A percentile compares a stretch with the other conserved stretches of the same genome.
Evolutionary conservation across 139 green algal species (phyloP).

Genomic region (Coelastrella sp.): DNA sequence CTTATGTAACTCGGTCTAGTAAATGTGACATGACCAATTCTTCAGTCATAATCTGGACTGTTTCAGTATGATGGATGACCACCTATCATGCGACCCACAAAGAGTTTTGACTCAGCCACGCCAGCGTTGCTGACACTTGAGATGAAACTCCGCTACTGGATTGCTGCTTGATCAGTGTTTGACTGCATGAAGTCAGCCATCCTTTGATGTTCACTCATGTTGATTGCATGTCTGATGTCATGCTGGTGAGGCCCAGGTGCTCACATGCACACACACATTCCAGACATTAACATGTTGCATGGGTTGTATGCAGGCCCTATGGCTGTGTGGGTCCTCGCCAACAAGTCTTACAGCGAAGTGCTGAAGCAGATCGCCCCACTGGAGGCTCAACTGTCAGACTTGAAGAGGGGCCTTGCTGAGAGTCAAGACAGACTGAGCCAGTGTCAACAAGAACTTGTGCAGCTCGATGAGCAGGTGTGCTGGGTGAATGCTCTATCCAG

Average conservation of each 20-base stretch:
- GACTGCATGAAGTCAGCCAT: no score
- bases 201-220: no score
- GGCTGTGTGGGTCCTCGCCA: constrained; percentile 84
- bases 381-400: constrained; percentile 68
- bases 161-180: neutral
- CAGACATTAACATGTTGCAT: no score
- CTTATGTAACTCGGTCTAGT: no score
- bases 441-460: constrained; percentile 80
- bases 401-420: constrained; percentile 67
- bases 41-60: no score
- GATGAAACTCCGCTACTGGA: no score
- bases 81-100: no score
- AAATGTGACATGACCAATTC: no score
- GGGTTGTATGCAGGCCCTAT: constrained; percentile 67
- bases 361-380: constrained; percentile 73
- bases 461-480: constrained; percentile 69
- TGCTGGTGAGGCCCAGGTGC: neutral
- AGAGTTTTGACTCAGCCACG: no score
- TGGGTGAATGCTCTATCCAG: no score
- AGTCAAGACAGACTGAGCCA: constrained; percentile 69
- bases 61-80: no score
- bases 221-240: neutral
- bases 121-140: no score
- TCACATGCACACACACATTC: neutral
- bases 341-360: constrained; percentile 67